A percentile compares a stretch with the other conserved stretches of the same genome.
Conservation (phyloP, 768 basidiomycete species). For the Candolleomyces eurysporus region DNA sequence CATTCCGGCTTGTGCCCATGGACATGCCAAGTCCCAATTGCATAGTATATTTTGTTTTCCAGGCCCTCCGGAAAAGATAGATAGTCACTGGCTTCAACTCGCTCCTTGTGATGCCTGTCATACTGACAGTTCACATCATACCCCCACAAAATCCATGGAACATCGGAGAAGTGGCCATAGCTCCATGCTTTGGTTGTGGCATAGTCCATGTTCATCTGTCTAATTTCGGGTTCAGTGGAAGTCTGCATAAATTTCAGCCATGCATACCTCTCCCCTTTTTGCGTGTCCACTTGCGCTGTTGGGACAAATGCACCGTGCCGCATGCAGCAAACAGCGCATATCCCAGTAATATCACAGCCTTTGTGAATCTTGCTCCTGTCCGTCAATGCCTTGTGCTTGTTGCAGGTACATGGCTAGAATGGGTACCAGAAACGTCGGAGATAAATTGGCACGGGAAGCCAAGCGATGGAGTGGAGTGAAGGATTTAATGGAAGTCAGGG, state of each 20-base stretch:
- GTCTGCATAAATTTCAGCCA: not conserved
- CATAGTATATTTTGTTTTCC: slow-evolving; percentile 4
- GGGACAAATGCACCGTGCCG: no score
- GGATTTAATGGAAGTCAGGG: no score
- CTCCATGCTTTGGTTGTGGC: slow-evolving; percentile 13
- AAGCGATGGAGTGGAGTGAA: no score
- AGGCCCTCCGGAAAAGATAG: not conserved
- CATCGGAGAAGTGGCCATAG: slow-evolving; percentile 2
- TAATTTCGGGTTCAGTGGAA: not conserved
- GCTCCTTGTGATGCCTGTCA: slow-evolving; percentile 5
- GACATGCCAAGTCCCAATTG: slow-evolving; percentile 27
- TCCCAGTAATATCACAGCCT: no score
- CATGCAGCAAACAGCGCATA: no score
- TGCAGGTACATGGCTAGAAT: slow-evolving; percentile 2
- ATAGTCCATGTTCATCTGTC: slow-evolving; percentile 25
- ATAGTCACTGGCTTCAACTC: not conserved
- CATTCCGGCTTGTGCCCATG: slow-evolving; percentile 25
- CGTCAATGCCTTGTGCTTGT: slow-evolving; percentile 1
- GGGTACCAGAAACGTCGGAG: not conserved
- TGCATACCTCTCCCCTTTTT: slow-evolving; percentile 19
- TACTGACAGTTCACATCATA: slow-evolving; percentile 23
- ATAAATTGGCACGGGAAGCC: not conserved
- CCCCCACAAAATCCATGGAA: slow-evolving; percentile 2
- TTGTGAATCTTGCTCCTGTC: not conserved
- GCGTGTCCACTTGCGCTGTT: slow-evolving; percentile 20